A percentile compares a stretch with the other conserved stretches of the same genome.
Evolutionary conservation across 2,329 filamentous ascomycete genomes (phyloP).

Genomic region (Alternaria alternata): DNA sequence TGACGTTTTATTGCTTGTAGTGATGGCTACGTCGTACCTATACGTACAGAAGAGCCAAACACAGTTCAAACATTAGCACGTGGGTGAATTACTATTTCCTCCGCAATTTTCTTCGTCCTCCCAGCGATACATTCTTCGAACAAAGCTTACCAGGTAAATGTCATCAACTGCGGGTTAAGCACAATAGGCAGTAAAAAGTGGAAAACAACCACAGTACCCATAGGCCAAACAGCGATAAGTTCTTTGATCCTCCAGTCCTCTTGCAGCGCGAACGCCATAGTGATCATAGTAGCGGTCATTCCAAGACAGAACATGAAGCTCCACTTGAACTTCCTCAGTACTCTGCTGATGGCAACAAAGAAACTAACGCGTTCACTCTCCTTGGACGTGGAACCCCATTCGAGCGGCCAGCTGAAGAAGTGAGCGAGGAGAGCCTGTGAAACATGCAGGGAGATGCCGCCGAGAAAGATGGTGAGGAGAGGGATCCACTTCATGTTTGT

Average conservation of each 20-base stretch:
- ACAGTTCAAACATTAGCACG: neutral
- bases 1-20: neutral
- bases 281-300: constrained; percentile 67
- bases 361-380: constrained; percentile 84
- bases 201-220: constrained; percentile 71
- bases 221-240: constrained; percentile 75
- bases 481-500: constrained; percentile 71
- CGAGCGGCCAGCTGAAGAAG: constrained; percentile 87
- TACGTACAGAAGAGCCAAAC: neutral
- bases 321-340: constrained; percentile 77
- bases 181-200: constrained; percentile 77
- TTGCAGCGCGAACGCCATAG: constrained; percentile 72
- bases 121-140: neutral
- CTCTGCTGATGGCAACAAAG: constrained; percentile 82
- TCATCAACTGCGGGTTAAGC: constrained; percentile 81
- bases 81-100: neutral
- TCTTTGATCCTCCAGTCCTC: constrained; percentile 59
- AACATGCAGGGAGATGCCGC: constrained; percentile 81
- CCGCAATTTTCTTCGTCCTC: neutral
- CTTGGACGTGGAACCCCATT: constrained; percentile 84
- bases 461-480: constrained; percentile 80
- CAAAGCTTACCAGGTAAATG: constrained; percentile 71
- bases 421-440: constrained; percentile 80
- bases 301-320: constrained; percentile 70
- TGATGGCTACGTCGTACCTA: neutral